A percentile compares a stretch with the other conserved stretches of the same genome.
These are phyloP conservation scores for Pythium oligandrum DNA, from an alignment of 352 stramenopile species.

Conservation along the genomic window DNA sequence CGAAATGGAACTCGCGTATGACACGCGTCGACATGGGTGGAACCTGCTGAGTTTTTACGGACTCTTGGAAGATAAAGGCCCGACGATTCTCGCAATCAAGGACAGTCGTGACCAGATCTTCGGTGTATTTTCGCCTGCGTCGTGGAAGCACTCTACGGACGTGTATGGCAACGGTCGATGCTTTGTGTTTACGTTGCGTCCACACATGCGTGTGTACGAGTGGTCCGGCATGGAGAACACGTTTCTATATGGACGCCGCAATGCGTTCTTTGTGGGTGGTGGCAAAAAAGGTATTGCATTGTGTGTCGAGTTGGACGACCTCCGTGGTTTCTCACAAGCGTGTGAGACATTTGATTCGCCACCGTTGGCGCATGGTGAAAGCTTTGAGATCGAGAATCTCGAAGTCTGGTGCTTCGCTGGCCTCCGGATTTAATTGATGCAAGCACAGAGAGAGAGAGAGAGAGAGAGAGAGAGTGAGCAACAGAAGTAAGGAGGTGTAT, in stretches of 20 bases:
- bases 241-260: constrained; percentile 60
- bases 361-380: constrained; percentile 34
- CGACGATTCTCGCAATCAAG: constrained; percentile 62
- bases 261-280: constrained; percentile 61
- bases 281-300: constrained; percentile 64
- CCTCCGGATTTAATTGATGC: constrained; percentile 37
- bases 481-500: too few species aligned
- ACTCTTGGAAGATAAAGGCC: constrained; percentile 47
- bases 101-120: constrained; percentile 71
- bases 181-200: constrained; percentile 69
- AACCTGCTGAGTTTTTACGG: constrained; percentile 68
- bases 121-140: constrained; percentile 64
- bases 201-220: constrained; percentile 43
- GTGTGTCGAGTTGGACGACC: constrained; percentile 68
- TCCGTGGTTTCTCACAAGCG: constrained; percentile 53
- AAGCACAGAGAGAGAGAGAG: too few species aligned
- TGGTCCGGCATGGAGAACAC: constrained; percentile 66
- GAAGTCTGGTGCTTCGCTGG: constrained; percentile 77
- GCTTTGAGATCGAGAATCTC: constrained; percentile 56
- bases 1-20: constrained; percentile 65
- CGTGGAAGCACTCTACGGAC: constrained; percentile 39
- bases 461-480: too few species aligned
- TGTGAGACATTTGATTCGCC: constrained; percentile 68
- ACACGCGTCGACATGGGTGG: constrained; percentile 60
- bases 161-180: constrained; percentile 77